Percentiles rank a stretch among this genome's conserved stretches.
Evolutionary conservation across 345 rosid genomes (phyloP).

Genomic region (Isatis tinctoria): DNA sequence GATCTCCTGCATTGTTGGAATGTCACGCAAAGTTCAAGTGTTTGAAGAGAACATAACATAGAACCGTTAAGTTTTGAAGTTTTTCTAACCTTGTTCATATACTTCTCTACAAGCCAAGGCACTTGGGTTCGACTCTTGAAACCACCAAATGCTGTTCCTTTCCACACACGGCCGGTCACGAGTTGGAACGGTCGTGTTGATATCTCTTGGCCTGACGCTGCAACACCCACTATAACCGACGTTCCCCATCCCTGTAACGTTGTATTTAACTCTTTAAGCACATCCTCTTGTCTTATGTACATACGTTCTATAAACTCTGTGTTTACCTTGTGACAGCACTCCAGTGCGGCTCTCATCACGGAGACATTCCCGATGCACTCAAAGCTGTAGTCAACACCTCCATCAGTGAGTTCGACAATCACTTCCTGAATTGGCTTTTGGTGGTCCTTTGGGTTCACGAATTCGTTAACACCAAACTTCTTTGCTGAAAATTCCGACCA

Average conservation of each 20-base stretch:
- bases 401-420: conserved; percentile 81
- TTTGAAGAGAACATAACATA: background rate
- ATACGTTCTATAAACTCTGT: background rate
- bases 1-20: conserved; percentile 58
- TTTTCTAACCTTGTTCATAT: conserved; percentile 72
- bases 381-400: conserved; percentile 98
- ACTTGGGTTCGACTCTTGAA: conserved; percentile 99
- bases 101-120: conserved; percentile 98
- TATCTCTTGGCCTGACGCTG: conserved; percentile 98
- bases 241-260: conserved; percentile 93
- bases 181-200: conserved; percentile 95
- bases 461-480: conserved; percentile 93
- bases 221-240: conserved; percentile 93
- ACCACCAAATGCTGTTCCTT: conserved; percentile 99
- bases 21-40: background rate
- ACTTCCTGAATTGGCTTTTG: conserved; percentile 94
- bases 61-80: background rate
- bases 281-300: background rate
- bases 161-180: conserved; percentile 99
- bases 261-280: background rate
- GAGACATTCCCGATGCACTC: conserved; percentile 98
- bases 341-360: conserved; percentile 94
- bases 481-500: conserved; percentile 28
- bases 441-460: conserved; percentile 73
- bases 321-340: conserved; percentile 96